Conservation (phyloP, 495 filamentous ascomycete species). For the Talaromyces ruber region DNA sequence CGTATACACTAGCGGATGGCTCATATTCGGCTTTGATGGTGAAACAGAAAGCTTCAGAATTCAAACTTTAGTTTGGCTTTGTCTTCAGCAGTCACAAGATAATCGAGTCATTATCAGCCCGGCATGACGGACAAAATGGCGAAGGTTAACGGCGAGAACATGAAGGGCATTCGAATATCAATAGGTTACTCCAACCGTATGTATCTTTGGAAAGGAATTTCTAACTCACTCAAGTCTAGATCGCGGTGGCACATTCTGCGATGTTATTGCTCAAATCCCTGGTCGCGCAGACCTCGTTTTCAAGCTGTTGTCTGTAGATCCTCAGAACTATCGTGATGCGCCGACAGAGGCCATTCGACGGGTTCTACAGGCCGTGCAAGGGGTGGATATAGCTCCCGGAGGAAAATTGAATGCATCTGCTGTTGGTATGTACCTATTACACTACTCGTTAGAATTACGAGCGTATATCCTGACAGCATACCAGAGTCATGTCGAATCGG, state of each 20-base stretch:
- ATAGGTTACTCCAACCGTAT: not conserved
- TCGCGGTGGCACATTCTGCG: conserved; percentile 59
- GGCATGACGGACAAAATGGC: not conserved
- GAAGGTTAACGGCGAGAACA: not conserved
- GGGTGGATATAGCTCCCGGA: not conserved
- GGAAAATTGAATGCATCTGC: conserved; percentile 1
- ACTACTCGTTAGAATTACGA: too few relatives aligned
- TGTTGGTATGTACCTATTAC: not conserved
- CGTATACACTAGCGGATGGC: not conserved
- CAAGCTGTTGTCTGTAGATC: conserved; percentile 87
- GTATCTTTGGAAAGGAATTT: too few relatives aligned
- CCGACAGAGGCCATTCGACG: conserved; percentile 88
- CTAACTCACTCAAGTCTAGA: conserved; percentile 13
- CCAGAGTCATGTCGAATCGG: conserved; percentile 54
- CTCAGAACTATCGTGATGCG: conserved; percentile 80
- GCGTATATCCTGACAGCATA: too few relatives aligned
- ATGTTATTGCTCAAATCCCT: conserved; percentile 47
- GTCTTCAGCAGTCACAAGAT: too few relatives aligned
- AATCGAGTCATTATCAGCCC: too few relatives aligned
- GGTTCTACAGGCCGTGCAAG: conserved; percentile 55
- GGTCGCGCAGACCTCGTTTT: conserved; percentile 66
- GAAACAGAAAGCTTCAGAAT: not conserved
- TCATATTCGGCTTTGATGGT: not conserved
- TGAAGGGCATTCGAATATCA: not conserved
- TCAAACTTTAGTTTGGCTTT: too few relatives aligned